Conservation (phyloP, 495 filamentous ascomycete species). For the Annulohypoxylon bovei region DNA sequence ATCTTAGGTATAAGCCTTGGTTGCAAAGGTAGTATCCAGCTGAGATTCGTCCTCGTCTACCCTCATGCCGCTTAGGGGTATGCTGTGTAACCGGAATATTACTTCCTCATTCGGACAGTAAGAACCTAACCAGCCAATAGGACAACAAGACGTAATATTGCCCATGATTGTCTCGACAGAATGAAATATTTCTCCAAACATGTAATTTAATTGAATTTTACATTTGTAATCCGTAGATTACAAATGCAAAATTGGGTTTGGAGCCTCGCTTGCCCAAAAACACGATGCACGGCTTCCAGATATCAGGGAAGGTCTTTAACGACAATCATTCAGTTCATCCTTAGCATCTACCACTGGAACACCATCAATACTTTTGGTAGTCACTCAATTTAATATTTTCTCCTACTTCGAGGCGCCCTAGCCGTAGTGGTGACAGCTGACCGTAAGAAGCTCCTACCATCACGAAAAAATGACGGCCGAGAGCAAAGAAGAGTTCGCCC, state of each 20-base stretch:
- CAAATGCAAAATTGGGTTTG: background rate
- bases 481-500: background rate
- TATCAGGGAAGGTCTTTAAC: background rate
- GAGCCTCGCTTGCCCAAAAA: background rate
- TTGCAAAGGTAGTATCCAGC: background rate
- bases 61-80: background rate
- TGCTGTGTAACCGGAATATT: background rate
- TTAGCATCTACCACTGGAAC: background rate
- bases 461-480: background rate
- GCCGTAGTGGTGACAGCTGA: background rate
- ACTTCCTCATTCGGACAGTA: background rate
- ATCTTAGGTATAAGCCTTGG: background rate
- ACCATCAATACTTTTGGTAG: background rate
- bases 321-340: background rate
- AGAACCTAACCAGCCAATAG: background rate
- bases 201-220: background rate
- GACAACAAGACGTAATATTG: background rate
- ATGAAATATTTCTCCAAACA: background rate
- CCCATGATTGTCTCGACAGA: background rate
- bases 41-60: background rate
- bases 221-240: background rate
- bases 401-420: background rate
- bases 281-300: background rate
- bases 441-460: background rate
- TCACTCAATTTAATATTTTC: too few relatives aligned